Percentiles rank a stretch among this genome's conserved stretches.
phyloP scores from a whole-genome alignment of 2,329 filamentous ascomycete genomes.

The Exophiala sideris region DNA sequence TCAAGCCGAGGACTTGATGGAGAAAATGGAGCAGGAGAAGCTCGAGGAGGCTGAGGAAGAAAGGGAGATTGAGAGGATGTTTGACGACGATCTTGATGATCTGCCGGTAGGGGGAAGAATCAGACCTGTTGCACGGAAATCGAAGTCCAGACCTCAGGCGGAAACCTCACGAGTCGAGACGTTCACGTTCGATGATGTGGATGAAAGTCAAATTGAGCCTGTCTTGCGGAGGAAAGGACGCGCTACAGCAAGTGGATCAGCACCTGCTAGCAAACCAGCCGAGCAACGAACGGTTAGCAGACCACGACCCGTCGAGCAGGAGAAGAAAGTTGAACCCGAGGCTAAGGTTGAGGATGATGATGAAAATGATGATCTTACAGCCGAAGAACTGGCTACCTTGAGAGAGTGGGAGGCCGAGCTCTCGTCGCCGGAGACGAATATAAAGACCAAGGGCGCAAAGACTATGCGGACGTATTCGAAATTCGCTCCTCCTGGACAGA shows the following conservation, averaged over 20 bases:
- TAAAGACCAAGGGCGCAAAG: not conserved
- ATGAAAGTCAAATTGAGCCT: not conserved
- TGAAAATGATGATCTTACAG: not conserved
- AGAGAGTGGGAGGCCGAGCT: not conserved
- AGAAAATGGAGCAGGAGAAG: constrained; percentile 17
- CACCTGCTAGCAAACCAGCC: not conserved
- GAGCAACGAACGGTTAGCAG: not conserved
- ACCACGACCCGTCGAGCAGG: too few relatives aligned
- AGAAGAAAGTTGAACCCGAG: too few relatives aligned
- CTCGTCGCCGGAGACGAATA: not conserved
- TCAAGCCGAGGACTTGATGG: constrained; percentile 17
- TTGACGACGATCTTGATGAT: constrained; percentile 5
- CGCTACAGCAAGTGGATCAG: not conserved
- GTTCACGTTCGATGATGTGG: not conserved
- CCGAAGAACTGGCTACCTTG: not conserved
- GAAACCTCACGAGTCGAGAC: not conserved
- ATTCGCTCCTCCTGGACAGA: not conserved
- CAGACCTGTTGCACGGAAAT: not conserved
- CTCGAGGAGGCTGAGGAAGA: constrained; percentile 11
- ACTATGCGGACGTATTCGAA: not conserved
- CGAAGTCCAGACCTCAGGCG: not conserved
- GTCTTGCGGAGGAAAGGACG: not conserved
- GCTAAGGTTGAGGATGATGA: too few relatives aligned
- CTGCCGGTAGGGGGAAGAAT: not conserved
- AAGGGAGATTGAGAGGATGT: constrained; percentile 8